Conservation (phyloP, 2,329 filamentous ascomycete species). For the Lomentospora prolificans region DNA sequence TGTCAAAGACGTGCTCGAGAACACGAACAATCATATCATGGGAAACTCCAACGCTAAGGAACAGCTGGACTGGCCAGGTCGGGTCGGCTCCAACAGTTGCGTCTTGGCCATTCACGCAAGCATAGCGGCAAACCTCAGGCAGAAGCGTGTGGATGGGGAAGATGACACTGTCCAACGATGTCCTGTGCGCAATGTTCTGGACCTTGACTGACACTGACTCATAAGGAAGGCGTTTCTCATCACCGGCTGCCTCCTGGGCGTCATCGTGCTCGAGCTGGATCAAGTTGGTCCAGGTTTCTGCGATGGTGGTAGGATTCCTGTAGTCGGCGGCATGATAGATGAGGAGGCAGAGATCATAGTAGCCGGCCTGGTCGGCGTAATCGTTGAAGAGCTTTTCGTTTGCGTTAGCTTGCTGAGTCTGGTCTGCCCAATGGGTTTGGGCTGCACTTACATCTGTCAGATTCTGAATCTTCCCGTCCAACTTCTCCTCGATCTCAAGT, state of each 20-base stretch:
- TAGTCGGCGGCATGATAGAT: slow-evolving; percentile 91
- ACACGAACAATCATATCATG: slow-evolving; percentile 46
- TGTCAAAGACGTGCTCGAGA: slow-evolving; percentile 47
- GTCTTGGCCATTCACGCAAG: slow-evolving; percentile 48
- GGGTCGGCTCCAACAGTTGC: slow-evolving; percentile 46
- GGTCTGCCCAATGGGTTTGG: too few relatives aligned
- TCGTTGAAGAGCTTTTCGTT: slow-evolving; percentile 69
- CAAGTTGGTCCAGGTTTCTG: slow-evolving; percentile 73
- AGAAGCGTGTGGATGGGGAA: slow-evolving; percentile 54
- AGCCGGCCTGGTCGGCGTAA: slow-evolving; percentile 82
- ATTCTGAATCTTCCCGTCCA: slow-evolving; percentile 70
- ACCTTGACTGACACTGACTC: slow-evolving; percentile 58
- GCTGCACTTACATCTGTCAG: slow-evolving; percentile 61
- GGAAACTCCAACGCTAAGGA: slow-evolving; percentile 45
- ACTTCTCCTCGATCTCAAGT: slow-evolving; percentile 51
- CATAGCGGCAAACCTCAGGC: slow-evolving; percentile 53
- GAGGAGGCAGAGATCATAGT: slow-evolving; percentile 86
- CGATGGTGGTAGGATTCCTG: slow-evolving; percentile 76
- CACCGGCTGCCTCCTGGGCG: slow-evolving; percentile 31
- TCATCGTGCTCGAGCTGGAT: slow-evolving; percentile 62
- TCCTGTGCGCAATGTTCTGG: slow-evolving; percentile 54
- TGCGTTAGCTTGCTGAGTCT: slow-evolving; percentile 15
- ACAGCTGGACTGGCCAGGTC: slow-evolving; percentile 47
- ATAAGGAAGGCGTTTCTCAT: slow-evolving; percentile 48
- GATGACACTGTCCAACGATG: slow-evolving; percentile 54